Evolutionary conservation across 2,329 filamentous ascomycete genomes (phyloP), one percentile per base, ranked within the genome.

Genomic region (Metarhizium brunneum): DNA sequence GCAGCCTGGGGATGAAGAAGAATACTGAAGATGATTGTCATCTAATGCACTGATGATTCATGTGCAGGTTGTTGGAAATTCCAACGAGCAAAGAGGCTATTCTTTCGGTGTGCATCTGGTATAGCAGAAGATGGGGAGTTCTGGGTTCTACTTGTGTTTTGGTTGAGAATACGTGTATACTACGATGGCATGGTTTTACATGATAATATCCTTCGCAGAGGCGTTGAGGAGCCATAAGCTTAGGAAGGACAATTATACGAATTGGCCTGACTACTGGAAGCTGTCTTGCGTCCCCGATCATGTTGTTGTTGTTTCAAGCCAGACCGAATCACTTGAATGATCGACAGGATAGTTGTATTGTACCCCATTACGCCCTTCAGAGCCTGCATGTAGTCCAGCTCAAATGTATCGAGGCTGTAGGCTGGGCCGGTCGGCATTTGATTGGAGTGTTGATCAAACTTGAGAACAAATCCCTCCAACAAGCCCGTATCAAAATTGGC

Each of bases 1-100:
- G 36, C 64, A 68, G 35, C 58, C 56, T 36, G 66, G 69, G 8
- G 62, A 58, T 43, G 62, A 61, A 29, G 57, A 56, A 20, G 56
- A 57, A 2, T 54, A 57, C 30, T 59, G 30, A 49, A 14, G 14
- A 40, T 35, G 25, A n/a, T 13, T 18, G 13, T 47, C 32, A 16
- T 47, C 13, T 2, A 16, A 36, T 43, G 25, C 45, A 30, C 32
- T 20, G 11, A 18, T 30, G 2, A 3, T n/a, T 51, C 20, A 20
- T 20, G 18, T 45, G 18, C 42, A 7, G 36, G 52, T 2, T 53
- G 57, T 53, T n/a, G 52, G 18, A 32, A 7, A 8, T 8, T 48
- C 25, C 3, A 30, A 30, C 7, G 25, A 13, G 20, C 10, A n/a
- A 30, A 8, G 45, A 29, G 7, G 20, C 8, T 13, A 47, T 48